These are phyloP conservation scores for Apiotrichum montevideense DNA, from an alignment of 1,284 basidiomycete species.

Conservation along the genomic window DNA sequence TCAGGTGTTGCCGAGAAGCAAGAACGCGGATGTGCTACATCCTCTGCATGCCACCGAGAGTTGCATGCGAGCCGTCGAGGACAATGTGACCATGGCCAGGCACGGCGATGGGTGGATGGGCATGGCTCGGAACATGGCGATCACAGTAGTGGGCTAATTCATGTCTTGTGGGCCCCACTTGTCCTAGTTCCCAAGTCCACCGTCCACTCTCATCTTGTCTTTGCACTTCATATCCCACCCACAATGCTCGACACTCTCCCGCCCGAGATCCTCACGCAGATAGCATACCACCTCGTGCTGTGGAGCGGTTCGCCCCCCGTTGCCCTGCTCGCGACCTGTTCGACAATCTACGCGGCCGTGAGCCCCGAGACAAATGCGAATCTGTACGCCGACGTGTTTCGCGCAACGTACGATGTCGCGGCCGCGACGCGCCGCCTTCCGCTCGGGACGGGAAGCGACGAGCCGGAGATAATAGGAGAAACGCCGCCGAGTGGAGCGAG, in stretches of 20 bases:
- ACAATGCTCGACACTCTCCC: slow-evolving; percentile 51
- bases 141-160: too few relatives aligned
- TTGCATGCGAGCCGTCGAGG: too few relatives aligned
- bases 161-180: too few relatives aligned
- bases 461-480: not conserved
- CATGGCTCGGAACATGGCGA: too few relatives aligned
- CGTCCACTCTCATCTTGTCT: too few relatives aligned
- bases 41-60: too few relatives aligned
- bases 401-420: slow-evolving; percentile 50
- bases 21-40: too few relatives aligned
- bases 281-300: slow-evolving; percentile 52
- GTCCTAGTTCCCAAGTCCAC: not conserved
- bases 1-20: too few relatives aligned
- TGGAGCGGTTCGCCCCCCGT: slow-evolving; percentile 25
- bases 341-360: slow-evolving; percentile 49
- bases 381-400: slow-evolving; percentile 60
- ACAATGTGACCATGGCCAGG: too few relatives aligned
- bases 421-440: not conserved
- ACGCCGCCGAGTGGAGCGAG: not conserved
- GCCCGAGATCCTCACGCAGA: slow-evolving; percentile 56
- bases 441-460: not conserved
- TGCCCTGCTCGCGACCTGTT: slow-evolving; percentile 54
- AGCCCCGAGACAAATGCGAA: slow-evolving; percentile 50
- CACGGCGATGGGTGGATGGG: too few relatives aligned
- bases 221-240: too few relatives aligned